Base-by-base conservation (phyloP, 768 basidiomycete genomes). In the Tricholoma sp. region DNA sequence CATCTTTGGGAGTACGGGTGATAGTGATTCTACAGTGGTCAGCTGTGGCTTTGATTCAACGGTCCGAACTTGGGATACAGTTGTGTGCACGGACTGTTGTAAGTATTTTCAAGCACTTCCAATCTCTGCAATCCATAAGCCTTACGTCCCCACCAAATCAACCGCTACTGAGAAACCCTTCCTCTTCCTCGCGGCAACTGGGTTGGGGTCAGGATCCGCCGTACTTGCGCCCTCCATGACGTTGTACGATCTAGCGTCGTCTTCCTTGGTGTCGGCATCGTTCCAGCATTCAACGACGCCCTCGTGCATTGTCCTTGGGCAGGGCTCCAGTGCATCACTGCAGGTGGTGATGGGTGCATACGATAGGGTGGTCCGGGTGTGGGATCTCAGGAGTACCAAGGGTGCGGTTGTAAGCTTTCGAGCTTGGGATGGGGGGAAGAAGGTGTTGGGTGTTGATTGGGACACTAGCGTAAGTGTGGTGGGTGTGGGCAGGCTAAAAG, bases 41-140 rank as follows among this genome's bases (percentile, higher is more conserved):
- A 92, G 89, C 63, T 88, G 86, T 65, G 90, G 91, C 0, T 91
- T 92, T 66, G 95, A 97, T 71, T 96, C 94, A 24, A 92, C 92
- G 0, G 84, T 98, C 5, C 79, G 93, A 21, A 74, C 79, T 2
- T 99, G 96, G 96, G 93, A 97, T 65, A 76, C 88, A 3, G 88
- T n/a, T n/a, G n/a, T n/a, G n/a, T n/a, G n/a, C n/a, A n/a, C n/a
- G n/a, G n/a, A n/a, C n/a, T n/a, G n/a, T n/a, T n/a, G n/a, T n/a
- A n/a, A n/a, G n/a, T n/a, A n/a, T n/a, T n/a, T n/a, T n/a, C n/a
- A n/a, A n/a, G 91, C 62, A 79, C 76, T 37, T 58, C 9, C 55
- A 27, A 29, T 2, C 55, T 18, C 39, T 34, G 56, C 8, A 18
- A 27, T 53, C 50, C 47, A n/a, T 49, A 22, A 29, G 9, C 8